These are phyloP conservation scores for Sisymbrium altissimum DNA, from an alignment of 345 rosid species.

Conservation along the genomic window DNA sequence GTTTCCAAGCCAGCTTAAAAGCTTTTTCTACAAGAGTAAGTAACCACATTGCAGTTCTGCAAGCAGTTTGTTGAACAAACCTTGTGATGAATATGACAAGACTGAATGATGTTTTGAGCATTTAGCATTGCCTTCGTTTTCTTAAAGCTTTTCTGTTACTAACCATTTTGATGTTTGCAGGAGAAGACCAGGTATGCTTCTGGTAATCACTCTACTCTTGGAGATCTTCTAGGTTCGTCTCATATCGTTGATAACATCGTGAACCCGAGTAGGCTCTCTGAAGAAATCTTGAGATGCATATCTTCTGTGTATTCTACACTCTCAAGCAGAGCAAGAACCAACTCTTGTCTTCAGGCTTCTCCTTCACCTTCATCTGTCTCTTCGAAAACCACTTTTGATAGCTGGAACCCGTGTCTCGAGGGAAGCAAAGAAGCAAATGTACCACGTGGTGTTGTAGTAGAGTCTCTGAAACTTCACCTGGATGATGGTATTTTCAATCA, in stretches of 20 bases:
- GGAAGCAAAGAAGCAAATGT: conserved; percentile 38
- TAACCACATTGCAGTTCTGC: neutral
- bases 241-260: conserved; percentile 23
- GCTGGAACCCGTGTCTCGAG: conserved; percentile 40
- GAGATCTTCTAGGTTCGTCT: conserved; percentile 62
- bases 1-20: conserved; percentile 39
- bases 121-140: too few relatives aligned
- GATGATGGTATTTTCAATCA: conserved; percentile 60
- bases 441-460: conserved; percentile 40
- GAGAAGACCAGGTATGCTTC: conserved; percentile 39
- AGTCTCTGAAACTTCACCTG: conserved; percentile 52
- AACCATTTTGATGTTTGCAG: conserved; percentile 9
- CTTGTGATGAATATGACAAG: too few relatives aligned
- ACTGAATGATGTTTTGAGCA: neutral
- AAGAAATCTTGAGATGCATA: conserved; percentile 74
- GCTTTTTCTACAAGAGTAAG: conserved; percentile 47
- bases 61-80: neutral
- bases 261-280: conserved; percentile 65
- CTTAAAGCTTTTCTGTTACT: too few relatives aligned
- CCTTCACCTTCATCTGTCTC: conserved; percentile 66
- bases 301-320: conserved; percentile 73
- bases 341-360: conserved; percentile 30
- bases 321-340: conserved; percentile 32
- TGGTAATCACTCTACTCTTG: conserved; percentile 64
- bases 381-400: conserved; percentile 59